phyloP scores from a whole-genome alignment of 441 rosid genomes.

The Erodium moschatum region DNA sequence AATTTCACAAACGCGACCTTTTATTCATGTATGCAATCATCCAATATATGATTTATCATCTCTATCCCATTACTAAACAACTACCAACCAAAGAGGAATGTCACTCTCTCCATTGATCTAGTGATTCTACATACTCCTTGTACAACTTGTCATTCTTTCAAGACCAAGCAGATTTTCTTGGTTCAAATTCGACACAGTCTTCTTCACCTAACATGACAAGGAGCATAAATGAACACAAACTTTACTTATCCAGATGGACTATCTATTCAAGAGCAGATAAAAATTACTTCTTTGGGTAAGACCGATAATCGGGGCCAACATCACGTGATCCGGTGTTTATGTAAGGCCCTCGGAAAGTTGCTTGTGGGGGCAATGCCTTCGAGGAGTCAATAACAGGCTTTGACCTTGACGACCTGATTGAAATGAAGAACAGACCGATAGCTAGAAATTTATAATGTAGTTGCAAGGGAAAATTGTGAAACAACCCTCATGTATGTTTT shows the following conservation, averaged over 20 bases:
- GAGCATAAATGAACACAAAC: background rate
- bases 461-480: too few relatives aligned
- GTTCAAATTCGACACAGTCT: background rate
- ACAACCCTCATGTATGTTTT: too few relatives aligned
- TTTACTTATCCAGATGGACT: background rate
- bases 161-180: background rate
- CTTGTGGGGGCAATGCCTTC: conserved; percentile 82
- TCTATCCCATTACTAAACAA: background rate
- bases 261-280: background rate
- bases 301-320: conserved; percentile 69
- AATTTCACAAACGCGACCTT: too few relatives aligned
- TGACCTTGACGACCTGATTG: conserved; percentile 50
- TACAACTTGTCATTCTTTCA: too few relatives aligned
- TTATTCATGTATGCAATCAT: too few relatives aligned
- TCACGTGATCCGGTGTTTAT: conserved; percentile 87
- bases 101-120: background rate
- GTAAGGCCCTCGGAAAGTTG: conserved; percentile 92
- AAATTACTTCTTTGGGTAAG: conserved; percentile 58
- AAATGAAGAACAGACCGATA: conserved; percentile 4
- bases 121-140: background rate
- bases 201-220: background rate
- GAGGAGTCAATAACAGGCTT: conserved; percentile 71
- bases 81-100: background rate
- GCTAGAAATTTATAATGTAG: too few relatives aligned
- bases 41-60: background rate